Base-by-base conservation (phyloP, 108 stramenopile species). In the Fistulifera pelliculosa region DNA sequence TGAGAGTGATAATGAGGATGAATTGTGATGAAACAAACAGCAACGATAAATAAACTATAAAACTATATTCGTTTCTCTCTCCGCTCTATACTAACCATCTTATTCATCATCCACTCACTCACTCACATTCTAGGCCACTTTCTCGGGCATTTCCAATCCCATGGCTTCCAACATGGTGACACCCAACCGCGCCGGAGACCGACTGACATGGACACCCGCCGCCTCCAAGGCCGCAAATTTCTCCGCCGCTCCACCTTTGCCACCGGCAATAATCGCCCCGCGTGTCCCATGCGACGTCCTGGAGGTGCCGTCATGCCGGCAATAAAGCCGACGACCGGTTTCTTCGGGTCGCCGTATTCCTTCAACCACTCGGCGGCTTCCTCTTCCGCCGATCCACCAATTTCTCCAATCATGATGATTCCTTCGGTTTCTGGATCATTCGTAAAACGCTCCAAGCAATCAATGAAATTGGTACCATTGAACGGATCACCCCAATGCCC, bases 381-480 rank as follows among this genome's bases (percentile, higher is more conserved):
- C 66, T 98, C 97, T 77, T 98, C 97, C 38, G 97, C 97, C 45
- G 42, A 61, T 45, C 98, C 98, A 50, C 98, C 98, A 73, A 99
- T 99, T 74, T 99, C 98, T 40, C 98, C 98, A 65, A 99, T 99
- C 96, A 99, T 97, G 54, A 99, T 95, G 72, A 99, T 96, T 24
- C 95, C 94, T 66, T 94, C 91, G 7, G 94, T 97, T 73, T 99
- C 78, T 4, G 98, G 98, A 77, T 99, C 98, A 51, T 96, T 93
- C 41, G 94, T 90, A 68, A 99, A 99, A 13, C 91, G 59, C 74
- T 95, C 90, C 60, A 99, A 72, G 64, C 96, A 97, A 68, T 97
- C 98, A 54, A 99, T 96, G 66, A 99, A 99, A 77, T 96, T 88
- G 47, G 98, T 99, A 41, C 98, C 98, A 63, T 96, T 97, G 79